Evolutionary conservation across 768 basidiomycete genomes (phyloP).

Genomic region (Psilocybe tampanensis): DNA sequence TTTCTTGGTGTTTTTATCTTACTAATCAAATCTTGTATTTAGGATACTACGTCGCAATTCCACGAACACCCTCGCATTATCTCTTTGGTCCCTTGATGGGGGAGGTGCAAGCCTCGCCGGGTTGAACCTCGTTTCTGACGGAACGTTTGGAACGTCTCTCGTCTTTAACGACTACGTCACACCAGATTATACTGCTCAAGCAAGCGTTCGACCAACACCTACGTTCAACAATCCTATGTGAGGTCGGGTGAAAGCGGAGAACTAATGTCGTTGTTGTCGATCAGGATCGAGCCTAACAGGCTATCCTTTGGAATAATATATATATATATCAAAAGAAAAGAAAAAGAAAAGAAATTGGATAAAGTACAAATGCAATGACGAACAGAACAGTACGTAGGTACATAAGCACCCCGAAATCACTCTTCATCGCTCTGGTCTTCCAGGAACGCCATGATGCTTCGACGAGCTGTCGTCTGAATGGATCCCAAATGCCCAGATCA

Average conservation of each 20-base stretch:
- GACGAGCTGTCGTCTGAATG: slow-evolving; percentile 44
- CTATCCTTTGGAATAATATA: too few species aligned
- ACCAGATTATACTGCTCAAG: slow-evolving; percentile 43
- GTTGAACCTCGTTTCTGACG: slow-evolving; percentile 45
- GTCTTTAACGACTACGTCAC: slow-evolving; percentile 41
- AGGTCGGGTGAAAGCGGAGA: background rate
- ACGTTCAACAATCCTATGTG: slow-evolving; percentile 35
- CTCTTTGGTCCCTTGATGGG: slow-evolving; percentile 51
- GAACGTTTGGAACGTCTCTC: slow-evolving; percentile 42
- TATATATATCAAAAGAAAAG: background rate
- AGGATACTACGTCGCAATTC: slow-evolving; percentile 46
- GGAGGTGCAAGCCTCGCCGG: slow-evolving; percentile 44
- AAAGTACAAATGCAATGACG: background rate
- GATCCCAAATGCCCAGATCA: background rate
- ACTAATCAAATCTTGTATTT: background rate
- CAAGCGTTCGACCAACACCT: slow-evolving; percentile 29
- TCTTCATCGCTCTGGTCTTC: slow-evolving; percentile 68
- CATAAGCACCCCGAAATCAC: background rate
- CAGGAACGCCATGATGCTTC: slow-evolving; percentile 73
- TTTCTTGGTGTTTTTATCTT: background rate
- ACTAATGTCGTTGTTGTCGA: too few species aligned
- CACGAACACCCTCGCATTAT: slow-evolving; percentile 47
- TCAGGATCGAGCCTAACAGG: too few species aligned
- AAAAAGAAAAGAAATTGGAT: too few species aligned
- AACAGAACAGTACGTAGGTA: background rate